A percentile compares a stretch with the other conserved stretches of the same genome.
Conservation (phyloP, 352 stramenopile genomes). For the Aphanomyces euteiches region DNA sequence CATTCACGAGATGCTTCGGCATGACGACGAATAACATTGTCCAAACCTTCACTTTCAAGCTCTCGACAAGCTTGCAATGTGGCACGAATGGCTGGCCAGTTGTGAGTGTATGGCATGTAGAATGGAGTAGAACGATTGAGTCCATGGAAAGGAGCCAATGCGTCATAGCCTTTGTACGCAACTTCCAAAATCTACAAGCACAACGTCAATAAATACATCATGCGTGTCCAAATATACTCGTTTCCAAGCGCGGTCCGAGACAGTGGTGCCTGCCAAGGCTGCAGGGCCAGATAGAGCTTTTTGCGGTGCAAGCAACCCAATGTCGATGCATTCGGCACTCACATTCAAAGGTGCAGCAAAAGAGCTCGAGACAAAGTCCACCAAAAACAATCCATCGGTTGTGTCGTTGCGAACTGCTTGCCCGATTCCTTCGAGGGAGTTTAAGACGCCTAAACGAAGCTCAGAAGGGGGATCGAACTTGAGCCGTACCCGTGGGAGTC, state of each 20-base stretch:
- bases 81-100: slow-evolving; percentile 52
- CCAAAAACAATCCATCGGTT: slow-evolving; percentile 49
- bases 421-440: slow-evolving; percentile 44
- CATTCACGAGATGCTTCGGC: slow-evolving; percentile 40
- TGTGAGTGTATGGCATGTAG: slow-evolving; percentile 52
- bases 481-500: slow-evolving; percentile 38
- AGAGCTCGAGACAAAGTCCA: slow-evolving; percentile 56
- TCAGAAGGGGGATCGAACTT: not conserved
- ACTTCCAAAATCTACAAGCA: slow-evolving; percentile 37
- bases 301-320: slow-evolving; percentile 46
- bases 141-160: slow-evolving; percentile 45
- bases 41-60: slow-evolving; percentile 40
- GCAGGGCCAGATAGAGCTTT: slow-evolving; percentile 48
- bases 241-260: slow-evolving; percentile 50
- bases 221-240: slow-evolving; percentile 26
- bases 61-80: slow-evolving; percentile 41
- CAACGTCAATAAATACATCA: not conserved
- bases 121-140: slow-evolving; percentile 37
- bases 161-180: slow-evolving; percentile 52
- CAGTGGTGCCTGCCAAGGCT: slow-evolving; percentile 43
- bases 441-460: slow-evolving; percentile 36
- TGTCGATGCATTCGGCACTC: slow-evolving; percentile 43
- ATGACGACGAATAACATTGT: slow-evolving; percentile 36
- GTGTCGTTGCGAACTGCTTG: slow-evolving; percentile 41
- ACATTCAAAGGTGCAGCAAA: slow-evolving; percentile 42